phyloP scores from a whole-genome alignment of 805 yeast genomes.

The Starmerella etchellsii region DNA sequence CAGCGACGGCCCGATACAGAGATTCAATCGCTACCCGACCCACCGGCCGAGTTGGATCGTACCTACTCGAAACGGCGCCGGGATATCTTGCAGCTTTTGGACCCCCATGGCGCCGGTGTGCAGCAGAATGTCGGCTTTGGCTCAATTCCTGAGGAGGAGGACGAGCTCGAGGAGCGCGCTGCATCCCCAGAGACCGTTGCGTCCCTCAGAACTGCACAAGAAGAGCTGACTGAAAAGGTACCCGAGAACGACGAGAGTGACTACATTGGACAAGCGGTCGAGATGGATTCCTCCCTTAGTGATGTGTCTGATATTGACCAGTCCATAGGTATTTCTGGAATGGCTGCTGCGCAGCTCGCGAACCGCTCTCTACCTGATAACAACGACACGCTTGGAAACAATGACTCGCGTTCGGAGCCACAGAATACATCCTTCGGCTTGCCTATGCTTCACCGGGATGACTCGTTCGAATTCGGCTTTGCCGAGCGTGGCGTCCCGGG shows the following conservation, averaged over 20 bases:
- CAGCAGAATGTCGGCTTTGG: slow-evolving; percentile 2
- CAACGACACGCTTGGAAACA: background rate
- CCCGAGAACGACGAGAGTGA: background rate
- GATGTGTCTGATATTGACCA: slow-evolving; percentile 3
- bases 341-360: slow-evolving; percentile 1
- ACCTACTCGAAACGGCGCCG: slow-evolving; percentile 20
- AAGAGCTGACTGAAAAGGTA: background rate
- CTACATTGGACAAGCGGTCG: background rate
- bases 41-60: slow-evolving; percentile 17
- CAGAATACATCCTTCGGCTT: background rate
- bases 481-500: too few relatives aligned
- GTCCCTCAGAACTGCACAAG: too few relatives aligned
- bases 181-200: too few relatives aligned
- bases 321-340: slow-evolving; percentile 1
- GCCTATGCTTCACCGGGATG: background rate
- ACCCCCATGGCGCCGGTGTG: slow-evolving; percentile 14
- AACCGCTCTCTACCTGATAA: background rate
- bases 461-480: slow-evolving; percentile 1
- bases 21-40: slow-evolving; percentile 6
- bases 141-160: slow-evolving; percentile 13
- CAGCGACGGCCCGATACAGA: slow-evolving; percentile 23
- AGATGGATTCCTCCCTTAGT: slow-evolving; percentile 2
- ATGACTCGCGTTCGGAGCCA: background rate
- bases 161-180: slow-evolving; percentile 6
- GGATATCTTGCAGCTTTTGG: slow-evolving; percentile 16